phyloP scores from a whole-genome alignment of 331 rosid genomes.

The Malus hybrid region DNA sequence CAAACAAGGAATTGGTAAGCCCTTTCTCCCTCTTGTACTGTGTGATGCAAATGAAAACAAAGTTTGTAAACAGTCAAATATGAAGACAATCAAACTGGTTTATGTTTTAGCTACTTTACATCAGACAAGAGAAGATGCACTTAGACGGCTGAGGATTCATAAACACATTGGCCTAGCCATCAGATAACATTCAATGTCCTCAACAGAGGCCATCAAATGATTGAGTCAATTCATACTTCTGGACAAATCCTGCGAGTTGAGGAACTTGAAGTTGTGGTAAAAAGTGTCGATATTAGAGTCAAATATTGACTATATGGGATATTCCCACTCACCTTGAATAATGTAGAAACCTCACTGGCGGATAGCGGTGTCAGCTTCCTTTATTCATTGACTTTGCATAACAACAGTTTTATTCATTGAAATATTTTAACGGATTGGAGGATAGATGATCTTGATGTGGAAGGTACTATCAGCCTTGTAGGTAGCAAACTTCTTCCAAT shows the following conservation, averaged over 20 bases:
- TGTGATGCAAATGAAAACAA: background rate
- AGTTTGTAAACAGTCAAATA: background rate
- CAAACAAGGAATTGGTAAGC: slow-evolving; percentile 95
- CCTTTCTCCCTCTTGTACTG: slow-evolving; percentile 10
- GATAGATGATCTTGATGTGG: background rate
- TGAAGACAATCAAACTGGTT: background rate
- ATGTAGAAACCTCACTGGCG: background rate
- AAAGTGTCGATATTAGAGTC: background rate
- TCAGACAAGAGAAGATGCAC: background rate
- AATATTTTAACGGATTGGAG: background rate
- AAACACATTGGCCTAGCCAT: background rate
- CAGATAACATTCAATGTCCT: background rate
- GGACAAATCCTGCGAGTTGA: background rate
- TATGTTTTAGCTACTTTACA: background rate
- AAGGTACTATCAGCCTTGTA: background rate
- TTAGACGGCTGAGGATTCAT: background rate
- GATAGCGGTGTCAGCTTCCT: background rate
- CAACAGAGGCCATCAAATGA: background rate
- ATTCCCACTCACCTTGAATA: background rate
- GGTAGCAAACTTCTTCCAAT: background rate
- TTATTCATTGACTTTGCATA: background rate
- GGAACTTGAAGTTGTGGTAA: background rate
- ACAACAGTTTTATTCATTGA: too few relatives aligned
- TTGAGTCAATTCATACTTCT: background rate
- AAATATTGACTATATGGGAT: background rate